Evolutionary conservation across 1,139 yeast species (phyloP).

Genomic region (Chernovozyma sophiae-reginae): DNA sequence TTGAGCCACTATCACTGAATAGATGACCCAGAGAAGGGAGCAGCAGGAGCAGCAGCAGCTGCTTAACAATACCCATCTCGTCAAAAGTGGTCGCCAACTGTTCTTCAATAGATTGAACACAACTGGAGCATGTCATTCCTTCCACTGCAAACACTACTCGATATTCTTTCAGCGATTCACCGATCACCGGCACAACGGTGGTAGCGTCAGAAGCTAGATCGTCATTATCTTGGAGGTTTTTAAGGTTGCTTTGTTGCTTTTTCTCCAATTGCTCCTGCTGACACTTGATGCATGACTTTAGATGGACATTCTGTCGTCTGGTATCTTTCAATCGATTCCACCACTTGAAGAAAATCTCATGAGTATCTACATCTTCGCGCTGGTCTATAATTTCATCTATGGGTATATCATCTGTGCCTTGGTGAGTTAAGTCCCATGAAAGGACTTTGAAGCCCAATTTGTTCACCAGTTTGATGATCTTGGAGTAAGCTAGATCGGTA

Average conservation of each 20-base stretch:
- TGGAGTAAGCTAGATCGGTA: constrained; percentile 9
- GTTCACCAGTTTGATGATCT: constrained; percentile 19
- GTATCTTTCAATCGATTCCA: constrained; percentile 12
- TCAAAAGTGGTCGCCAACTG: constrained; percentile 12
- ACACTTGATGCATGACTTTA: constrained; percentile 32
- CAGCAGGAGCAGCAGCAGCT: constrained; percentile 9
- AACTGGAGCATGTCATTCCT: constrained; percentile 68
- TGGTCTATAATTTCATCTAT: constrained; percentile 5
- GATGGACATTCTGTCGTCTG: constrained; percentile 17
- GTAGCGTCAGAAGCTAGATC: constrained; percentile 7
- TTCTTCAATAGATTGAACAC: constrained; percentile 45
- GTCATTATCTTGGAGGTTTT: constrained; percentile 8
- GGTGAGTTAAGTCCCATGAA: constrained; percentile 28
- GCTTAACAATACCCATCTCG: neutral
- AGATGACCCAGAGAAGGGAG: constrained; percentile 4
- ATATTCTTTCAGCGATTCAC: constrained; percentile 23
- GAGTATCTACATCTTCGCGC: constrained; percentile 6
- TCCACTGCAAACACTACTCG: constrained; percentile 53
- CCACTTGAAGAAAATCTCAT: constrained; percentile 2
- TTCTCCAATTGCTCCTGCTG: constrained; percentile 14
- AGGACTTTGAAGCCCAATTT: constrained; percentile 29
- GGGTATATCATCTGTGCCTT: constrained; percentile 10
- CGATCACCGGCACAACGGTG: constrained; percentile 26
- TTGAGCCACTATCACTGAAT: neutral
- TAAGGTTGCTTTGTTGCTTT: neutral